phyloP scores from a whole-genome alignment of 352 stramenopile genomes.

The Globisporangium abappressorium region DNA sequence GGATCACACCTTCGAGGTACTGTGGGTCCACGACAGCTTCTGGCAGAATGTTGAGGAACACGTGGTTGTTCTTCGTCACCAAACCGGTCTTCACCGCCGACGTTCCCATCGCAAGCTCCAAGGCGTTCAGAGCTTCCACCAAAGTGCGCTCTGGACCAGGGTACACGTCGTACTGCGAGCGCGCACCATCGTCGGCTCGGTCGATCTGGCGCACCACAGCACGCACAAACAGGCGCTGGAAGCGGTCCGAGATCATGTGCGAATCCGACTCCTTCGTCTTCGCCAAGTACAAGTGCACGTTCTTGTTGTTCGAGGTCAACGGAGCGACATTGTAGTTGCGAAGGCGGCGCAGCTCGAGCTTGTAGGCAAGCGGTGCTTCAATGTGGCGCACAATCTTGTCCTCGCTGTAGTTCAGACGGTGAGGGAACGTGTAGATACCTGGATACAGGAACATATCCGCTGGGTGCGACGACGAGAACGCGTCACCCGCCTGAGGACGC shows the following conservation, averaged over 20 bases:
- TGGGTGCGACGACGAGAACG: constrained; percentile 29
- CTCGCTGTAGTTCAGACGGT: constrained; percentile 92
- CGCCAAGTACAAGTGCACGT: constrained; percentile 98
- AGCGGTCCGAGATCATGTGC: constrained; percentile 83
- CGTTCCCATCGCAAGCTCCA: constrained; percentile 96
- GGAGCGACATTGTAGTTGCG: constrained; percentile 97
- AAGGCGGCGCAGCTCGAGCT: constrained; percentile 97
- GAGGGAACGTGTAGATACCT: constrained; percentile 90
- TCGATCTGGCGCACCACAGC: constrained; percentile 92
- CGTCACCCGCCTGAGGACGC: constrained; percentile 46
- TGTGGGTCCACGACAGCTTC: constrained; percentile 93
- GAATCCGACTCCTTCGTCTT: constrained; percentile 86
- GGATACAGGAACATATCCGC: constrained; percentile 78
- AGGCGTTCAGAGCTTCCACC: constrained; percentile 97
- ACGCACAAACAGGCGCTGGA: constrained; percentile 95
- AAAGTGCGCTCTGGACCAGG: constrained; percentile 95
- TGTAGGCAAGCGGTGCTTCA: constrained; percentile 96
- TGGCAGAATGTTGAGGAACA: constrained; percentile 98
- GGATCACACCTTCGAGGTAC: constrained; percentile 96
- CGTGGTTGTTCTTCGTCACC: constrained; percentile 96
- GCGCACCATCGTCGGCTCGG: constrained; percentile 62
- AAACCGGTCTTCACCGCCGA: constrained; percentile 77
- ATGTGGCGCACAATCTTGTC: constrained; percentile 98
- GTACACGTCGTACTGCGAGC: constrained; percentile 89
- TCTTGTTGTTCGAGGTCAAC: constrained; percentile 93